Percentiles rank a stretch among this genome's conserved stretches.
Conservation (phyloP, 176 grass and related monocot species). For the Phoenix dactylifera region DNA sequence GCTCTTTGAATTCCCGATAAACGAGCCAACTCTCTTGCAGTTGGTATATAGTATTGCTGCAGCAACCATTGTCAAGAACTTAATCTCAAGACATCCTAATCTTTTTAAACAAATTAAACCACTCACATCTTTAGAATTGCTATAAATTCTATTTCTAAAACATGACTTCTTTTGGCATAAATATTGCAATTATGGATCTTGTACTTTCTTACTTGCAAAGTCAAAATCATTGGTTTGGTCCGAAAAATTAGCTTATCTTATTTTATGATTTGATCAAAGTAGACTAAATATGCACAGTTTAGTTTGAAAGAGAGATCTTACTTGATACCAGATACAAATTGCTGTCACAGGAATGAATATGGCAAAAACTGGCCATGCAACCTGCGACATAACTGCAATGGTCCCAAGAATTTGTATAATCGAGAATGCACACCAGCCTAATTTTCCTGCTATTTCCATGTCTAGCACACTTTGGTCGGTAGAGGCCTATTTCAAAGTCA, state of each 20-base stretch:
- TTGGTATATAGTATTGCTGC: conserved; percentile 92
- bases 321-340: conserved; percentile 59
- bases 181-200: no score
- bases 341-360: conserved; percentile 84
- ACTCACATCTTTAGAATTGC: conserved; percentile 1
- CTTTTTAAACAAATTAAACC: no score
- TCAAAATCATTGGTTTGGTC: no score
- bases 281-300: neutral
- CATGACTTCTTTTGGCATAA: no score
- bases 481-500: conserved; percentile 43
- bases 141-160: conserved; percentile 14
- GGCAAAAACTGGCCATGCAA: conserved; percentile 92
- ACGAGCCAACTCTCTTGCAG: conserved; percentile 79
- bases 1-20: conserved; percentile 83
- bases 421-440: conserved; percentile 75
- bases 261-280: no score
- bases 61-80: conserved; percentile 6
- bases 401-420: conserved; percentile 85
- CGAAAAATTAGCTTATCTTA: no score
- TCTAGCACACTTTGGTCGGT: conserved; percentile 92
- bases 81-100: no score
- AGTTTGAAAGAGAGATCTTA: conserved; percentile 31
- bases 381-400: conserved; percentile 85
- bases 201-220: no score
- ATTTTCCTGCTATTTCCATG: conserved; percentile 56